Percentiles rank a stretch among this genome's conserved stretches.
phyloP scores from a whole-genome alignment of 2,329 filamentous ascomycete species.

The Aspergillus persii region DNA sequence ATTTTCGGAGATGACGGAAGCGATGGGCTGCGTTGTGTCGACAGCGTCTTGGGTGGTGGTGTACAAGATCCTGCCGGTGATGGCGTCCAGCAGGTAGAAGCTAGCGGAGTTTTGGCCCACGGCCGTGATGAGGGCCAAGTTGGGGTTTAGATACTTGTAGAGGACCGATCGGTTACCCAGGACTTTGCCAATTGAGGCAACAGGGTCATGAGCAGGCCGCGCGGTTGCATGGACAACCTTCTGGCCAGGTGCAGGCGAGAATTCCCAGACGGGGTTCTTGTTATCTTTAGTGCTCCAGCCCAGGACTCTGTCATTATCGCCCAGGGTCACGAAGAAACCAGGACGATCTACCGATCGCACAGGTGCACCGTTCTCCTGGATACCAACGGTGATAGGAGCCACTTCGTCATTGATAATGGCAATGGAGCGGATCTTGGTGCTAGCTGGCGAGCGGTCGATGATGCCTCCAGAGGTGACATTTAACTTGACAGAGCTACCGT shows the following conservation, averaged over 20 bases:
- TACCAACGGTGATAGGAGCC: constrained; percentile 27
- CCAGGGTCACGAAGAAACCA: constrained; percentile 42
- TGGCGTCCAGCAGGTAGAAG: constrained; percentile 78
- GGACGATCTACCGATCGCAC: constrained; percentile 29
- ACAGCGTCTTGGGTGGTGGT: constrained; percentile 69
- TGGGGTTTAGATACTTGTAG: constrained; percentile 96
- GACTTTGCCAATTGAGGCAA: constrained; percentile 93
- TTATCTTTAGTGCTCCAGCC: constrained; percentile 43
- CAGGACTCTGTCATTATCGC: constrained; percentile 40
- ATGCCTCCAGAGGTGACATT: constrained; percentile 45
- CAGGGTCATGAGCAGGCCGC: constrained; percentile 73
- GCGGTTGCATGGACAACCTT: constrained; percentile 67
- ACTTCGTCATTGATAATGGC: constrained; percentile 27
- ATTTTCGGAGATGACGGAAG: constrained; percentile 84
- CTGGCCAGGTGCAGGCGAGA: constrained; percentile 65
- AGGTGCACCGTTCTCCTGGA: constrained; percentile 37
- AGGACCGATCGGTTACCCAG: constrained; percentile 87
- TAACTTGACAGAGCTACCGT: constrained; percentile 60
- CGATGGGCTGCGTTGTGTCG: constrained; percentile 69
- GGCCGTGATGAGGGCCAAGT: constrained; percentile 73
- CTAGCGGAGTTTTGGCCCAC: constrained; percentile 63
- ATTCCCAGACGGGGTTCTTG: constrained; percentile 64
- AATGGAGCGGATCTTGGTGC: constrained; percentile 31
- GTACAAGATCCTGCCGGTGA: constrained; percentile 78
- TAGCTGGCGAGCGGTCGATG: constrained; percentile 29